A percentile compares a stretch with the other conserved stretches of the same genome.
Conservation (phyloP, 371 early-diverging fungal species). For the Mortierella sp. region DNA sequence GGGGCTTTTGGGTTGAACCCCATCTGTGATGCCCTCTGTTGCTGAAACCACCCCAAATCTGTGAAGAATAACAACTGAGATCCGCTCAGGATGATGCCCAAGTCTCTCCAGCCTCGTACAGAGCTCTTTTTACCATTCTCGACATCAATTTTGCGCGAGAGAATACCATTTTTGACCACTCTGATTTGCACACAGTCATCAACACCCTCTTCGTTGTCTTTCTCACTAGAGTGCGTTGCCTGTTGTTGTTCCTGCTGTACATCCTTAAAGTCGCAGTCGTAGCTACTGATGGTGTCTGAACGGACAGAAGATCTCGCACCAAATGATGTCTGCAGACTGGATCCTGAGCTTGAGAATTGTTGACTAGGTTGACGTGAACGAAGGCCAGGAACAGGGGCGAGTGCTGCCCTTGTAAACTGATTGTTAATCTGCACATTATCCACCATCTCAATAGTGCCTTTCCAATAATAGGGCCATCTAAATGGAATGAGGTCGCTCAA, state of each 20-base stretch:
- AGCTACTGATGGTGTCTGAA: conserved; percentile 11
- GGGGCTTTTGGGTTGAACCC: conserved; percentile 42
- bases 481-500: conserved; percentile 51
- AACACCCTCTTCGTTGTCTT: conserved; percentile 4
- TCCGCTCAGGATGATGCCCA: conserved; percentile 82
- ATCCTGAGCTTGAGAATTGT: not conserved
- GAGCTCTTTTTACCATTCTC: conserved; percentile 78
- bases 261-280: not conserved
- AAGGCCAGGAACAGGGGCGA: conserved; percentile 58
- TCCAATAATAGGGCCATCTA: conserved; percentile 60
- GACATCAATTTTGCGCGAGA: conserved; percentile 80
- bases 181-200: conserved; percentile 68
- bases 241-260: conserved; percentile 2
- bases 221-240: not conserved
- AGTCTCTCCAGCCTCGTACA: conserved; percentile 80
- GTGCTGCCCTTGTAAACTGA: conserved; percentile 53
- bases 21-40: conserved; percentile 34
- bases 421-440: conserved; percentile 58
- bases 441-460: conserved; percentile 58
- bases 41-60: conserved; percentile 63
- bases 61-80: conserved; percentile 83
- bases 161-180: conserved; percentile 77
- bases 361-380: conserved; percentile 26
- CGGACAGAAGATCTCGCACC: conserved; percentile 10
- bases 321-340: conserved; percentile 9